Conservation (phyloP, 768 basidiomycete species). For the Tubosaeta sp. region DNA sequence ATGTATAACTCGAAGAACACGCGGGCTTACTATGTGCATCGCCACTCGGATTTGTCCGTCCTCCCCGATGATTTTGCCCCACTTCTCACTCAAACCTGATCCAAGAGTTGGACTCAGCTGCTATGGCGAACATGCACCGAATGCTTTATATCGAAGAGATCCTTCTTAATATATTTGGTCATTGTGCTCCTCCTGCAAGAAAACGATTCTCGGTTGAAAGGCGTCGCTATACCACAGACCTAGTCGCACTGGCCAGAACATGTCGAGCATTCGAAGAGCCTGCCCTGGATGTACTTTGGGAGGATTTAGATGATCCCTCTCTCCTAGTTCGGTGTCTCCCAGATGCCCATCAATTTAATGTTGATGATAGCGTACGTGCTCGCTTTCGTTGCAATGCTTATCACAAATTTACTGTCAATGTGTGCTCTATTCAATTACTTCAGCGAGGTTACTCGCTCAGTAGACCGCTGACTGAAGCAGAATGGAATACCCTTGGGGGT, state of each 20-base stretch:
- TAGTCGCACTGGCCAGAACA: neutral
- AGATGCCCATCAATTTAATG: neutral
- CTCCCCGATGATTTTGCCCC: too few relatives aligned
- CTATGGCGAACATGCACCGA: too few relatives aligned
- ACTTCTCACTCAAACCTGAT: too few relatives aligned
- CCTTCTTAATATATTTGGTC: too few relatives aligned
- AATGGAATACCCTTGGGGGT: neutral
- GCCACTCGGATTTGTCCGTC: too few relatives aligned
- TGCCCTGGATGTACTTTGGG: neutral
- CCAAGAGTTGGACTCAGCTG: too few relatives aligned
- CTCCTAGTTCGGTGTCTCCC: neutral
- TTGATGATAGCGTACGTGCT: too few relatives aligned
- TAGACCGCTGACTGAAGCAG: neutral
- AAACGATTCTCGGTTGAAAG: too few relatives aligned
- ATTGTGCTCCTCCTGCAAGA: too few relatives aligned
- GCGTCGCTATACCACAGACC: neutral
- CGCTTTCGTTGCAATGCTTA: neutral
- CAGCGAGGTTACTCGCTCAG: neutral
- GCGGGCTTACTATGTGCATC: too few relatives aligned
- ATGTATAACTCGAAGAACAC: too few relatives aligned
- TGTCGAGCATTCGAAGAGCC: neutral
- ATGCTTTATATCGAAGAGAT: too few relatives aligned
- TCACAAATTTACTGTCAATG: neutral
- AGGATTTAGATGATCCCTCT: neutral
- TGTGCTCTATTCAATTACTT: neutral